phyloP scores from a whole-genome alignment of 2,329 filamentous ascomycete genomes.

The Fusarium poae region DNA sequence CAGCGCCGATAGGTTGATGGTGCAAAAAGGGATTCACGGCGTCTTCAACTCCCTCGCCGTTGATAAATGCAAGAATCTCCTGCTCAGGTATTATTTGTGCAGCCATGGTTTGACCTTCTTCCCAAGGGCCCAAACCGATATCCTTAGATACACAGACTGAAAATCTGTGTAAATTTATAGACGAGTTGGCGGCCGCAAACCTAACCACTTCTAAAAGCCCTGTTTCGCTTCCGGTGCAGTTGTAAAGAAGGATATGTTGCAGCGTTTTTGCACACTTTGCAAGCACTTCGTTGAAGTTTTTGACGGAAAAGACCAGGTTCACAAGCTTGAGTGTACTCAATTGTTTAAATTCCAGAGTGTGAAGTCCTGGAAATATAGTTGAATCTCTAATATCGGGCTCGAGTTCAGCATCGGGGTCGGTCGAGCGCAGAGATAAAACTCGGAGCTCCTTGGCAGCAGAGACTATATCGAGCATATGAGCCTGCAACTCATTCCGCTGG shows the following conservation, averaged over 20 bases:
- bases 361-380: not conserved
- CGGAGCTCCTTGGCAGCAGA: not conserved
- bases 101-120: not conserved
- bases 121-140: not conserved
- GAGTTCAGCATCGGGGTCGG: not conserved
- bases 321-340: not conserved
- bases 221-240: not conserved
- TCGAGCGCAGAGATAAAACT: not conserved
- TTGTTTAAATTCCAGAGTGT: not conserved
- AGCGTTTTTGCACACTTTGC: not conserved
- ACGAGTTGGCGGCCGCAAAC: not conserved
- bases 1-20: not conserved
- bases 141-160: not conserved
- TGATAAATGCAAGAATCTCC: constrained; percentile 3
- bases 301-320: not conserved
- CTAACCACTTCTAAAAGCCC: not conserved
- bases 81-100: not conserved
- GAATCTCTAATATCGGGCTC: not conserved
- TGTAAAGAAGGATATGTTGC: not conserved
- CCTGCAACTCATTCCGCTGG: not conserved
- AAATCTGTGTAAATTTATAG: not conserved
- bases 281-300: not conserved
- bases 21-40: not conserved
- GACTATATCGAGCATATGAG: not conserved
- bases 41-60: not conserved